Percentiles rank a stretch among this genome's conserved stretches.
Conservation (phyloP, 1,284 basidiomycete genomes). For the Pholiota adiposa region DNA sequence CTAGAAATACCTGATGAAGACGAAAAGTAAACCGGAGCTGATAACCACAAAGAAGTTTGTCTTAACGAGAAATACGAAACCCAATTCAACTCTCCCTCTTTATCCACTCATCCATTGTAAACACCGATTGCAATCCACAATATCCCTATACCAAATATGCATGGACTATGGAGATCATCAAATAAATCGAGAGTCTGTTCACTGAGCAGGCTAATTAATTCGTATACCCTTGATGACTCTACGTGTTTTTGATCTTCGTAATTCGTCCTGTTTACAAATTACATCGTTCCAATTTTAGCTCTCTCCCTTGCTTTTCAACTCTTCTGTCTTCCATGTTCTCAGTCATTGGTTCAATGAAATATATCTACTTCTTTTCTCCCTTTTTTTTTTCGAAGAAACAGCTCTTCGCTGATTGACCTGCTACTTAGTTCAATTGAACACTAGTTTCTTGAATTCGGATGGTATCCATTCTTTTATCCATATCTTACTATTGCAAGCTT, state of each 20-base stretch:
- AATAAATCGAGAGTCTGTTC: neutral
- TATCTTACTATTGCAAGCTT: neutral
- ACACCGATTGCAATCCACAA: neutral
- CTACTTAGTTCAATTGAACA: neutral
- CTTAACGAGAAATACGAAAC: neutral
- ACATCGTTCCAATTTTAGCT: neutral
- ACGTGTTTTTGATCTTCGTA: neutral
- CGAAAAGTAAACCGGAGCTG: constrained; percentile 16
- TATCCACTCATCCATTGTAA: neutral
- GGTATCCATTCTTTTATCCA: neutral
- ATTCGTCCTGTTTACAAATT: neutral
- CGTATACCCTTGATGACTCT: neutral
- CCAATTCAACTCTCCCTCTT: neutral
- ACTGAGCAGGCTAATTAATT: neutral
- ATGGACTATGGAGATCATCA: neutral
- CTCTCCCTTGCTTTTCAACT: neutral
- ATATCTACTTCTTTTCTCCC: neutral
- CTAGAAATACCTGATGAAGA: constrained; percentile 51
- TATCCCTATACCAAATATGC: neutral
- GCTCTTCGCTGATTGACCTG: neutral
- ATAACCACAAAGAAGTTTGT: neutral
- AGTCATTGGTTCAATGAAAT: neutral
- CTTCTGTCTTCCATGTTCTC: neutral
- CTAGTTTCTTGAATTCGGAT: neutral
- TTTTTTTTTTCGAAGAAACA: neutral